Evolutionary conservation across 768 basidiomycete genomes (phyloP), one percentile per base, ranked within the genome.

Genomic region (Lenzites betulinus): DNA sequence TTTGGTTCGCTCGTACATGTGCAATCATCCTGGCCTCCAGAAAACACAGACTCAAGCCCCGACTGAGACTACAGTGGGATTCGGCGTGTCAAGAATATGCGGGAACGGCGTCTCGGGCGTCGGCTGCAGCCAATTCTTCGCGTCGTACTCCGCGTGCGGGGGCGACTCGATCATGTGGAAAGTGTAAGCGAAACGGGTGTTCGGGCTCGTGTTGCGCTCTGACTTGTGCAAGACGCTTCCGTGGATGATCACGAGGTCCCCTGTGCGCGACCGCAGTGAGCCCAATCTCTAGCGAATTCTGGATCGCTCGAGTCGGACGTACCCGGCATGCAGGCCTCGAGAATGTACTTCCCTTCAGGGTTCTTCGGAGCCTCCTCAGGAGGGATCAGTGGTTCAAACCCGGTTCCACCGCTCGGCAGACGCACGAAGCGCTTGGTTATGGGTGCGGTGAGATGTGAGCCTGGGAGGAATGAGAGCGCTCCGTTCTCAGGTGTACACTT

Each of bases 81-180:
- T 73, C 33, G 73, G 74, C 1, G 54, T 58, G 38, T 76, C 72
- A 7, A 90, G 68, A 25, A 90, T 75, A 63, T 74, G 81, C 25
- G 86, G 81, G 75, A 98, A 97, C 1, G 95, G 92, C 88, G 92
- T 89, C 13, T 79, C 82, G 11, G 76, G 64, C 3, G 93, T 93
- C 1, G 95, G 94, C 71, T 98, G 95, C 59, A 98, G 76, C 95
- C 95, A 97, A 70, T 97, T 98, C 83, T 92, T 92, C 68, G 85
- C 82, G 62, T 98, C 96, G 59, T 95, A 97, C 41, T 70, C 74
- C 7, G 86, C 90, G 66, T 81, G 75, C 23, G 84, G 88, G 41
- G 82, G 81, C 20, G 82, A 88, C 68, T 96, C 92, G 49, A 94
- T 88, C 92, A 93, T 93, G 66, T 94, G 95, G 73, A 97, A 98